Evolutionary conservation across 2,329 filamentous ascomycete species (phyloP), one percentile per base, ranked within the genome.

Genomic region (Dactylellina parvicollis): DNA sequence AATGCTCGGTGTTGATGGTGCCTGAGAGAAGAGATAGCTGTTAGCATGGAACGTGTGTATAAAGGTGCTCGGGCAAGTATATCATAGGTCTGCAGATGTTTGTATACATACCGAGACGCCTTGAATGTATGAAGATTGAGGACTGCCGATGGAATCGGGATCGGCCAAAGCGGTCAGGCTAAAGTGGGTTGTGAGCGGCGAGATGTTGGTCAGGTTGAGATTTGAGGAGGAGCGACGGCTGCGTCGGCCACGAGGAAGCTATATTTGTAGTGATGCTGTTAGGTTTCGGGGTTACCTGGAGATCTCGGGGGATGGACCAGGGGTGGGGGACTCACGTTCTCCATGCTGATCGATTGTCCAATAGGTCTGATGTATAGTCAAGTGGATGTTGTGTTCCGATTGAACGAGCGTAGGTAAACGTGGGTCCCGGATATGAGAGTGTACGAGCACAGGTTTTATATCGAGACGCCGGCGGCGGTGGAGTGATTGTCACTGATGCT

Each of bases 1-100:
- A 3, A 90, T 84, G 20, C 86, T 84, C 5, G 88, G 88, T 1
- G 88, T 89, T 1, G 87, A 86, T 3, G 88, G 88, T 1, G 86
- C 86, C 20, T 88, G 88, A 77, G n/a, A 30, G 26, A 22, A 44
- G 22, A 36, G n/a, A 36, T 16, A 54, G 18, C n/a, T n/a, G n/a
- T 55, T 38, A 50, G 10, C 9, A 46, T 44, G 18, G 2, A 28
- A 46, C 30, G 36, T 22, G 14, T 28, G n/a, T 16, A 30, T n/a
- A n/a, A n/a, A n/a, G n/a, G n/a, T n/a, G n/a, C n/a, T n/a, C n/a
- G n/a, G n/a, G n/a, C n/a, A n/a, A n/a, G n/a, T n/a, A n/a, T n/a
- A n/a, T 16, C 9, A 30, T 28, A 7, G 18, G 3, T 40, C 28
- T 40, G 16, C 14, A 12, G 44, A 47, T 4, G 16, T 3, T 36